phyloP scores from a whole-genome alignment of 1,284 basidiomycete species.

The Leccinum insolens region DNA sequence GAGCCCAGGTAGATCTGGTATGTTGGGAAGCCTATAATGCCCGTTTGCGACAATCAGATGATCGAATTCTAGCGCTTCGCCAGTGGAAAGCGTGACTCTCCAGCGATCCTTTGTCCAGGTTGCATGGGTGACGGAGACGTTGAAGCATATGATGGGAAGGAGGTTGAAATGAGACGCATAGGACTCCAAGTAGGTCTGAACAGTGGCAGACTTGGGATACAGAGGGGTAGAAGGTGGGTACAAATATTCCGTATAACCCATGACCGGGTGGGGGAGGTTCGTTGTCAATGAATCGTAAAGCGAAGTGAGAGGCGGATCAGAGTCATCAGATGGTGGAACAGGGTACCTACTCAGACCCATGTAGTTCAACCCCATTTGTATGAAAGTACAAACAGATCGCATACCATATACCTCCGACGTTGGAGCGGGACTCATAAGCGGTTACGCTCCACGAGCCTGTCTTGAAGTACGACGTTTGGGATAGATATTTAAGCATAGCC shows the following conservation, averaged over 20 bases:
- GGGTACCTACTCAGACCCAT: conserved; percentile 51
- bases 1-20: conserved; percentile 62
- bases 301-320: conserved; percentile 62
- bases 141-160: conserved; percentile 55
- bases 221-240: conserved; percentile 73
- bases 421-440: conserved; percentile 64
- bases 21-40: conserved; percentile 65
- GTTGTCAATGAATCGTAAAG: conserved; percentile 77
- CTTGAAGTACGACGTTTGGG: conserved; percentile 58
- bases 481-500: conserved; percentile 62
- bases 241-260: conserved; percentile 63
- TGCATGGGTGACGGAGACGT: conserved; percentile 48
- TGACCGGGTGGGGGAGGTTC: conserved; percentile 75
- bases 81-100: conserved; percentile 46
- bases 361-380: not conserved
- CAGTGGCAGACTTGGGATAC: conserved; percentile 59
- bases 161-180: conserved; percentile 65
- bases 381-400: conserved; percentile 13
- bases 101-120: conserved; percentile 49
- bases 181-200: conserved; percentile 61
- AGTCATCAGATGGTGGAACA: conserved; percentile 40
- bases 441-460: conserved; percentile 57
- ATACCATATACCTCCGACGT: conserved; percentile 76
- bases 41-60: conserved; percentile 73
- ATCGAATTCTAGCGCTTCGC: conserved; percentile 51